Evolutionary conservation across 1,284 basidiomycete species (phyloP).

Genomic region (Papiliotrema flavescens): DNA sequence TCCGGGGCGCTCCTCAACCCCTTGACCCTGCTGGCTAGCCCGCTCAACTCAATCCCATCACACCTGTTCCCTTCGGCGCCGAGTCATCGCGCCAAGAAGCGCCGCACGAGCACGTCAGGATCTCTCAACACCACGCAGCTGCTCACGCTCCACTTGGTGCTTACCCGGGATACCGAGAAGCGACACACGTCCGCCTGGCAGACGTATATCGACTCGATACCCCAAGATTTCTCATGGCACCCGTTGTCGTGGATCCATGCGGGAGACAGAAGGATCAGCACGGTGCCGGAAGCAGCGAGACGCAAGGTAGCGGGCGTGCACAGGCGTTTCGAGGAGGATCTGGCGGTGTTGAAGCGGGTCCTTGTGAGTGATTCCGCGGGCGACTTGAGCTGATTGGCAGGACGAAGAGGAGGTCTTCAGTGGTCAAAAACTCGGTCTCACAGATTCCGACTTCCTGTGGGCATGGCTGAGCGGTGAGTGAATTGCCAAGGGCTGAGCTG

Average conservation of each 20-base stretch:
- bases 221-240: slow-evolving; percentile 63
- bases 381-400: slow-evolving; percentile 9
- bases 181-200: slow-evolving; percentile 60
- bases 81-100: slow-evolving; percentile 4
- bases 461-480: slow-evolving; percentile 75
- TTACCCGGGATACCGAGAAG: slow-evolving; percentile 42
- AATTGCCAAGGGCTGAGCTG: slow-evolving; percentile 5
- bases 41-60: slow-evolving; percentile 26
- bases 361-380: slow-evolving; percentile 36
- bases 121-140: slow-evolving; percentile 51
- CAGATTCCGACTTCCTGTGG: slow-evolving; percentile 62
- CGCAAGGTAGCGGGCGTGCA: slow-evolving; percentile 41
- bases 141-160: slow-evolving; percentile 61
- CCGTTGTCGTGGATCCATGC: slow-evolving; percentile 65
- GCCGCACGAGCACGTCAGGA: slow-evolving; percentile 26
- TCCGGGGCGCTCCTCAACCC: slow-evolving; percentile 65
- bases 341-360: slow-evolving; percentile 47
- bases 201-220: slow-evolving; percentile 70
- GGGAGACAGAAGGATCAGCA: not conserved
- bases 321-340: slow-evolving; percentile 60
- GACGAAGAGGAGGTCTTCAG: slow-evolving; percentile 32
- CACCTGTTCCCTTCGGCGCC: slow-evolving; percentile 29
- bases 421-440: slow-evolving; percentile 28
- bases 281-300: not conserved
- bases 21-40: slow-evolving; percentile 54